Evolutionary conservation across 345 rosid species (phyloP).

Genomic region (Garcia nutans): DNA sequence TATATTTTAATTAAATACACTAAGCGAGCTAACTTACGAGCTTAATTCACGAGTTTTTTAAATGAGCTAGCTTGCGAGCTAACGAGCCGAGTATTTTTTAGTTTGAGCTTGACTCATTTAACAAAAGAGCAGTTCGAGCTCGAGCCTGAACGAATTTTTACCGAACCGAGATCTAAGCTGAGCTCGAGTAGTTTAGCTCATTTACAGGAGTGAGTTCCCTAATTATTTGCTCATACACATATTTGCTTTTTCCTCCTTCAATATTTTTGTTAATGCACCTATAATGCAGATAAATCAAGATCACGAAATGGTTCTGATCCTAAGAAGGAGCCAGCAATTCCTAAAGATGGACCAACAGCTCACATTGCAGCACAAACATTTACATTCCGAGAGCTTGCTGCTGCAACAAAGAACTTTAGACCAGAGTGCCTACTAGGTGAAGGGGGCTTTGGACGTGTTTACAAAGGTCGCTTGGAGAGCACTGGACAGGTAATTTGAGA

Average conservation of each 20-base stretch:
- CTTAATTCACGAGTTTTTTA: too few species aligned
- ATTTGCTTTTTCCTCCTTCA: neutral
- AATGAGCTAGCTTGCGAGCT: too few species aligned
- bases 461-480: conserved; percentile 86
- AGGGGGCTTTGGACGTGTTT: conserved; percentile 96
- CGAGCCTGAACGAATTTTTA: too few species aligned
- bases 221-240: neutral
- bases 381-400: conserved; percentile 87
- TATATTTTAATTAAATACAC: too few species aligned
- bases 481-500: conserved; percentile 68
- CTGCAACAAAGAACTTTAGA: conserved; percentile 77
- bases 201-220: too few species aligned
- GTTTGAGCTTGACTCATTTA: too few species aligned
- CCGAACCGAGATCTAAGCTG: too few species aligned
- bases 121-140: too few species aligned
- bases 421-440: conserved; percentile 85
- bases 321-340: conserved; percentile 66
- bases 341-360: conserved; percentile 70
- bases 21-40: too few species aligned
- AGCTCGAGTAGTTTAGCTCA: too few species aligned
- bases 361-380: conserved; percentile 90
- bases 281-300: conserved; percentile 67
- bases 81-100: too few species aligned
- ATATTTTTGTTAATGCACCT: conserved; percentile 8
- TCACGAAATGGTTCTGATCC: conserved; percentile 57